Evolutionary conservation across 164 flowering plant genomes (phyloP).

Genomic region (Hamamelis virginiana): DNA sequence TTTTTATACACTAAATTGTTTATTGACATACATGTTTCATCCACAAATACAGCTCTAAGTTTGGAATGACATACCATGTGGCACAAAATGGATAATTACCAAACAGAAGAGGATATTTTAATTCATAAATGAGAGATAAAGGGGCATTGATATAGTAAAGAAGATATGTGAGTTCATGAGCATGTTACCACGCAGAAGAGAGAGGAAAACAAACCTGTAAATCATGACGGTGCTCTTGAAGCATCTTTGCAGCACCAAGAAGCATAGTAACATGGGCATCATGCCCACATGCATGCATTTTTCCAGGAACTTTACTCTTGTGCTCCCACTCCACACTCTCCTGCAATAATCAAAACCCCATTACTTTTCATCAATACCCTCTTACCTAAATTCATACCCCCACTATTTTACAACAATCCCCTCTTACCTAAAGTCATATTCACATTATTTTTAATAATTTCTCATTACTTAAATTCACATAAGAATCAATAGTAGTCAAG

Average conservation of each 20-base stretch:
- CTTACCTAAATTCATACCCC: background rate
- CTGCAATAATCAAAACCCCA: constrained; percentile 16
- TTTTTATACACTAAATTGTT: background rate
- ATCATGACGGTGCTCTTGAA: constrained; percentile 19
- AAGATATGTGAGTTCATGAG: too few relatives aligned
- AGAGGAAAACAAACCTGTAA: constrained; percentile 18
- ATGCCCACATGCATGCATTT: constrained; percentile 50
- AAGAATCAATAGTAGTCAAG: too few relatives aligned
- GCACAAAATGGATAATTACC: background rate
- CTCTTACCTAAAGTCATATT: background rate
- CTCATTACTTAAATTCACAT: background rate
- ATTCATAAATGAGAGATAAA: too few relatives aligned
- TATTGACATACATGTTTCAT: background rate
- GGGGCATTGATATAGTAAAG: too few relatives aligned
- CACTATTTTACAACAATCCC: background rate
- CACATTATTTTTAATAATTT: too few relatives aligned
- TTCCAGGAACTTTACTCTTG: constrained; percentile 41
- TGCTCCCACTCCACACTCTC: constrained; percentile 46
- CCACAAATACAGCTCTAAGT: background rate
- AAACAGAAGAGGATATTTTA: background rate
- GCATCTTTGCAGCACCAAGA: constrained; percentile 47
- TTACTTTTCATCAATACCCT: background rate
- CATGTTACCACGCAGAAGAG: background rate
- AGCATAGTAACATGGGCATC: constrained; percentile 51
- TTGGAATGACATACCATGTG: background rate